Conservation (phyloP, 2,329 filamentous ascomycete genomes). For the Paramyrothecium sp. region DNA sequence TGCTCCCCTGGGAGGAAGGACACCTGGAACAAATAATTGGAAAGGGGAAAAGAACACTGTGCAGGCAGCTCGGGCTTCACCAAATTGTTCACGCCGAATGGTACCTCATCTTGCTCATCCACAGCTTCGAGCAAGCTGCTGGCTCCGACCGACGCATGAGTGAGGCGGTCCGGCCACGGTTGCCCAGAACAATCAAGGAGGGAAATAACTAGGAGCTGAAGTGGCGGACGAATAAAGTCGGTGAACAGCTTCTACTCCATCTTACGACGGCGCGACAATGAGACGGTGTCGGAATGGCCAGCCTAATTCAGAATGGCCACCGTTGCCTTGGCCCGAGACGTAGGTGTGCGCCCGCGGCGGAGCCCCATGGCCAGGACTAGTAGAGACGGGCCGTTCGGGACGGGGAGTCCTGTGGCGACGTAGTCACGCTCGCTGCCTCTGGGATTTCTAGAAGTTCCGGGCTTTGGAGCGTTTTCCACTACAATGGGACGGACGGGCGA, state of each 20-base stretch:
- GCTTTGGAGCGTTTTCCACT: too few relatives aligned
- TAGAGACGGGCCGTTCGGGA: not conserved
- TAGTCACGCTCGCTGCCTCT: not conserved
- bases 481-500: too few relatives aligned
- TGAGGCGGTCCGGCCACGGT: not conserved
- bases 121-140: not conserved
- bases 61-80: too few relatives aligned
- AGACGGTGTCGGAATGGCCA: not conserved
- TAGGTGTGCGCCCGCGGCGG: not conserved
- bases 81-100: too few relatives aligned
- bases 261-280: not conserved
- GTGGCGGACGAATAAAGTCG: not conserved
- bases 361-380: not conserved
- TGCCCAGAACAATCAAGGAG: too few relatives aligned
- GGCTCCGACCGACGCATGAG: too few relatives aligned
- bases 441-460: not conserved
- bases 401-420: not conserved
- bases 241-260: not conserved
- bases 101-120: not conserved
- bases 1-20: too few relatives aligned
- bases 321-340: not conserved
- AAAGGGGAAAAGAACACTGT: too few relatives aligned
- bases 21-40: too few relatives aligned
- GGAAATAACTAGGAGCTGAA: not conserved
- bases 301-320: not conserved